Evolutionary conservation across 163 green algal species (phyloP).

Genomic region (Scenedesmus sp.): DNA sequence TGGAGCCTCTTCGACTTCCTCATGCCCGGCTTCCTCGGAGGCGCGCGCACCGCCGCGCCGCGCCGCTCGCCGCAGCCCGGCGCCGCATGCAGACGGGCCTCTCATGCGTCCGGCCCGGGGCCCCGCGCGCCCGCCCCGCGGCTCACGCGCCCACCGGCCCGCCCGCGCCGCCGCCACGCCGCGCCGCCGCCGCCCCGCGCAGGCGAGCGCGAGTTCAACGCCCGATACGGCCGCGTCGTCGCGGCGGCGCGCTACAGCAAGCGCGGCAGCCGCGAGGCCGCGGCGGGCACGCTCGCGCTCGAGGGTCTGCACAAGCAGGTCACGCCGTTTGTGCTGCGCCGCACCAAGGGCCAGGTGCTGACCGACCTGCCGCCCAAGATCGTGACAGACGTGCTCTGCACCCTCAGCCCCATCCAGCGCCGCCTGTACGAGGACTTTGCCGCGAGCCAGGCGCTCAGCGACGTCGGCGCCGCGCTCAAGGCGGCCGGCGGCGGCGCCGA

Average conservation of each 20-base stretch:
- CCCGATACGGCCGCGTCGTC: slow-evolving; percentile 66
- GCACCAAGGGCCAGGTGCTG: slow-evolving; percentile 97
- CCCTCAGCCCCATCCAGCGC: slow-evolving; percentile 72
- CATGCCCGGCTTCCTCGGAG: slow-evolving; percentile 98
- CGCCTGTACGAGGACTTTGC: slow-evolving; percentile 85
- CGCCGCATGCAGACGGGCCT: too few relatives aligned
- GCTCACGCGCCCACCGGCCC: too few relatives aligned
- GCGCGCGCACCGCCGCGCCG: slow-evolving; percentile 46
- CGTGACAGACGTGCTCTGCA: slow-evolving; percentile 73
- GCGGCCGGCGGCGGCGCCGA: slow-evolving; percentile 24
- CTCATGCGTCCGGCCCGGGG: too few relatives aligned
- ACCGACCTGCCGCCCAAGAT: slow-evolving; percentile 98
- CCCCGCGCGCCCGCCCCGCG: too few relatives aligned
- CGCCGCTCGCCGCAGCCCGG: too few relatives aligned
- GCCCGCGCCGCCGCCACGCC: not conserved
- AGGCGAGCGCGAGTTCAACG: slow-evolving; percentile 72
- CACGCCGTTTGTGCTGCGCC: slow-evolving; percentile 95
- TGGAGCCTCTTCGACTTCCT: slow-evolving; percentile 99
- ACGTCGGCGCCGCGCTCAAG: slow-evolving; percentile 42
- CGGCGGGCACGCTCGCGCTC: slow-evolving; percentile 87
- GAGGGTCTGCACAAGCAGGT: slow-evolving; percentile 91
- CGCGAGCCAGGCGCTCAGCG: slow-evolving; percentile 36
- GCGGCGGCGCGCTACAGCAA: slow-evolving; percentile 71
- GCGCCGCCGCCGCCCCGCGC: not conserved
- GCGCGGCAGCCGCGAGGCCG: slow-evolving; percentile 73